phyloP scores from a whole-genome alignment of 768 basidiomycete species.

The Mrakia frigida region DNA sequence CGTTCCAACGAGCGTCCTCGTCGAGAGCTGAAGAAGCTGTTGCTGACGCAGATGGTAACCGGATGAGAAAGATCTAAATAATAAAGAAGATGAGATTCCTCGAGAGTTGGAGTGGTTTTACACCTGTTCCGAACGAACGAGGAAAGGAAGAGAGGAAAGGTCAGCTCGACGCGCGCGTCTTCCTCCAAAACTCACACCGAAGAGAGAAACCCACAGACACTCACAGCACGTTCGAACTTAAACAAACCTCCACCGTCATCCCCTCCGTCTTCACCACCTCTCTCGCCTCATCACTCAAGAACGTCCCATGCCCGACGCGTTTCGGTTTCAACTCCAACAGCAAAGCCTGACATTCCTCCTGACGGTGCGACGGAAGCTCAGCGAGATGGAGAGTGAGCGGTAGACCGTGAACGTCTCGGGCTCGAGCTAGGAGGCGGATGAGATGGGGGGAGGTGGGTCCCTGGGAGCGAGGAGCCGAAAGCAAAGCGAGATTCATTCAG shows the following conservation, averaged over 20 bases:
- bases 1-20: too few relatives aligned
- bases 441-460: not conserved
- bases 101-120: conserved; percentile 62
- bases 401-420: conserved; percentile 55
- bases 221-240: conserved; percentile 70
- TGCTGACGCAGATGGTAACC: conserved; percentile 67
- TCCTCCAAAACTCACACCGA: not conserved
- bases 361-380: conserved; percentile 52
- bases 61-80: conserved; percentile 63
- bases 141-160: not conserved
- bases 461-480: not conserved
- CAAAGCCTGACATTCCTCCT: conserved; percentile 45
- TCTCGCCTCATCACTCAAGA: conserved; percentile 60
- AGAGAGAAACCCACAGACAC: conserved; percentile 40
- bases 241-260: conserved; percentile 70
- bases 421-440: not conserved
- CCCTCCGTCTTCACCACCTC: conserved; percentile 55
- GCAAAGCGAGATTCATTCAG: not conserved
- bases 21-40: not conserved
- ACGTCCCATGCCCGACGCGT: conserved; percentile 75
- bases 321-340: conserved; percentile 62
- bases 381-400: conserved; percentile 74
- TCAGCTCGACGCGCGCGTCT: not conserved
- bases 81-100: conserved; percentile 66
- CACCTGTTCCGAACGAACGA: conserved; percentile 53